Evolutionary conservation across 768 basidiomycete species (phyloP).

Genomic region (Pleurotus citrinopileatus): DNA sequence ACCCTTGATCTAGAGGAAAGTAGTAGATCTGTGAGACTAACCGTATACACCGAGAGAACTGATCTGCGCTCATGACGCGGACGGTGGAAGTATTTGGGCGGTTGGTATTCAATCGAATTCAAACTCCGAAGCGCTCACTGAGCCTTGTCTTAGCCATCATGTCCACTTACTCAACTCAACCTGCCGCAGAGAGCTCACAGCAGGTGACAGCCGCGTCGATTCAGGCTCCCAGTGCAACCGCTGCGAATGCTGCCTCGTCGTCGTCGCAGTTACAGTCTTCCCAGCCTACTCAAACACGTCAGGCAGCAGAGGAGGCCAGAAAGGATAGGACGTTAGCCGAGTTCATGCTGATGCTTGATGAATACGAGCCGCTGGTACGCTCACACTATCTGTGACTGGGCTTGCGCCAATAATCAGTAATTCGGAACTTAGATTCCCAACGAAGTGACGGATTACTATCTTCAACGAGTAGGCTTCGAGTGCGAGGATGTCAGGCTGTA

Average conservation of each 20-base stretch:
- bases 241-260: conserved; percentile 20
- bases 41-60: too few species aligned
- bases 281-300: conserved; percentile 48
- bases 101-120: too few species aligned
- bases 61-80: too few species aligned
- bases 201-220: conserved; percentile 4
- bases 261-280: conserved; percentile 29
- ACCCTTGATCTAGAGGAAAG: too few species aligned
- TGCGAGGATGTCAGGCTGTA: conserved; percentile 92
- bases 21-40: too few species aligned
- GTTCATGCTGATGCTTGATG: conserved; percentile 94
- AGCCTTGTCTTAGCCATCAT: background rate
- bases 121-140: conserved; percentile 1
- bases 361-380: conserved; percentile 90
- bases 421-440: conserved; percentile 74
- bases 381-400: background rate
- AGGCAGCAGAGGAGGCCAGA: conserved; percentile 75
- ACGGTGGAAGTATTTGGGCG: too few species aligned
- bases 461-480: conserved; percentile 94
- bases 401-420: background rate
- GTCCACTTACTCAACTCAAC: conserved; percentile 3
- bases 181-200: conserved; percentile 8
- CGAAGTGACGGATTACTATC: conserved; percentile 96
- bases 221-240: background rate
- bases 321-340: conserved; percentile 91